Evolutionary conservation across 1,139 yeast genomes (phyloP).

Genomic region (Geotrichum carabidarum): DNA sequence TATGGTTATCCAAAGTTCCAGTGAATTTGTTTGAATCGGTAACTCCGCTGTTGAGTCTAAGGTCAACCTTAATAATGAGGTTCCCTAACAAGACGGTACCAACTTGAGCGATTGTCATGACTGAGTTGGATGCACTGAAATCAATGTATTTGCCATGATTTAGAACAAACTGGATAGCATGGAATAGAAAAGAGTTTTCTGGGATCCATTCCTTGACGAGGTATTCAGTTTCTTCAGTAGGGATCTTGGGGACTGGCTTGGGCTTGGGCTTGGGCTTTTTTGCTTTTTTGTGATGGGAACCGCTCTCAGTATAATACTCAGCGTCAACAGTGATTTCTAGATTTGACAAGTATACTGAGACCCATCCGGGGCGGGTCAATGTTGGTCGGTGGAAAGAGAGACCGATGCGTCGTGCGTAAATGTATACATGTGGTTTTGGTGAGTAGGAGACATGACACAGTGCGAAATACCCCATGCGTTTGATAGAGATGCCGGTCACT

Average conservation of each 20-base stretch:
- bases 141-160: conserved; percentile 31
- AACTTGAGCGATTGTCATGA: conserved; percentile 29
- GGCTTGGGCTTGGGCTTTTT: neutral
- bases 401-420: conserved; percentile 37
- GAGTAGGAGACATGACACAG: conserved; percentile 37
- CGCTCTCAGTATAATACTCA: conserved; percentile 8
- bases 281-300: neutral
- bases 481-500: conserved; percentile 42
- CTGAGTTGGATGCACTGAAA: conserved; percentile 28
- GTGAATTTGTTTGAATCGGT: conserved; percentile 28
- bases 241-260: neutral
- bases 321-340: conserved; percentile 35
- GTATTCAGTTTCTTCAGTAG: neutral
- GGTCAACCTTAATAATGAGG: conserved; percentile 29
- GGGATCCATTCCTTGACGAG: conserved; percentile 26
- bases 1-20: conserved; percentile 36
- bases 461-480: conserved; percentile 41
- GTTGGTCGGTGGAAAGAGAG: conserved; percentile 40
- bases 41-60: conserved; percentile 23
- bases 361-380: conserved; percentile 41
- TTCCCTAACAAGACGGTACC: conserved; percentile 32
- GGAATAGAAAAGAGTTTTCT: conserved; percentile 25
- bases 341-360: conserved; percentile 31
- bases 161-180: conserved; percentile 29
- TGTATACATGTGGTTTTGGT: conserved; percentile 36